Percentiles rank a stretch among this genome's conserved stretches.
Evolutionary conservation across 2,329 filamentous ascomycete genomes (phyloP).

Genomic region (Trichothecium sympodiale): DNA sequence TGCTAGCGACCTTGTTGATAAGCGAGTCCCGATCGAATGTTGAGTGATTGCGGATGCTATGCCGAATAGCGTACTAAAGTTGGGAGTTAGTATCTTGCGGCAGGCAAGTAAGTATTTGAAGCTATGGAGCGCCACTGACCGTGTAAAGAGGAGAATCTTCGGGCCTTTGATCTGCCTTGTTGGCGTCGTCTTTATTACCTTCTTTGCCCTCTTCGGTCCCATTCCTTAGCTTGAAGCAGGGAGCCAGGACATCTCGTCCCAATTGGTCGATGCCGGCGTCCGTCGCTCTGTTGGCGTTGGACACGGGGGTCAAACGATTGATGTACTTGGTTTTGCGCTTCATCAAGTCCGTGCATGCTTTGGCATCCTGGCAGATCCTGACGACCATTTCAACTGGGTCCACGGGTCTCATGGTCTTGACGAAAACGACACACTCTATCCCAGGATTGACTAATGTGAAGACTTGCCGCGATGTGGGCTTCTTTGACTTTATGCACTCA

Average conservation of each 20-base stretch:
- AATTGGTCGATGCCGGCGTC: constrained; percentile 57
- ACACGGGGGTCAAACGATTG: constrained; percentile 45
- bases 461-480: constrained; percentile 29
- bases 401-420: constrained; percentile 43
- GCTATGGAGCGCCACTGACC: background rate
- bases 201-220: constrained; percentile 7
- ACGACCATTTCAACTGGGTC: constrained; percentile 43
- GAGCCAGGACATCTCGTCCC: constrained; percentile 48
- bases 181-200: background rate
- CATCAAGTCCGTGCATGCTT: constrained; percentile 25
- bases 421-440: constrained; percentile 53
- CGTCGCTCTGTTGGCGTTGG: constrained; percentile 50
- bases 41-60: constrained; percentile 65
- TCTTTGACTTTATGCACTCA: constrained; percentile 41
- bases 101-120: background rate
- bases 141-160: background rate
- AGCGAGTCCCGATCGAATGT: constrained; percentile 55
- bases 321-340: constrained; percentile 43
- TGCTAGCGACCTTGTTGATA: constrained; percentile 58
- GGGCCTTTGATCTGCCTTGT: background rate
- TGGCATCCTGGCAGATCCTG: constrained; percentile 44
- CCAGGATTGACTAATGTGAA: constrained; percentile 44
- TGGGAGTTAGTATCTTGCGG: background rate
- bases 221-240: constrained; percentile 25
- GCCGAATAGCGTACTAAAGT: constrained; percentile 68